phyloP scores from a whole-genome alignment of 2,329 filamentous ascomycete genomes.

The Alternaria conjuncta region DNA sequence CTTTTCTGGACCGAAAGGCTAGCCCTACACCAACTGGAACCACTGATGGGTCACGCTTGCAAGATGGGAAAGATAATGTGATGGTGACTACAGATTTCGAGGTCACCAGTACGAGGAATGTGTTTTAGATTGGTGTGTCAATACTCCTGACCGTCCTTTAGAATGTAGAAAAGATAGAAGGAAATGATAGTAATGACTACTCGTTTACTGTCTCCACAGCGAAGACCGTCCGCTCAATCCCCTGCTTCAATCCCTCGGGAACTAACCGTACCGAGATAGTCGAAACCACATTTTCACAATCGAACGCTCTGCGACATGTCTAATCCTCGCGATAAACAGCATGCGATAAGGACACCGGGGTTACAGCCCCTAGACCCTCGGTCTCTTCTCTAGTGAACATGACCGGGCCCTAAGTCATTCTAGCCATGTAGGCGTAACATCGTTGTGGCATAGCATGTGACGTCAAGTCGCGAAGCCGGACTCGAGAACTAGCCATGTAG shows the following conservation, averaged over 20 bases:
- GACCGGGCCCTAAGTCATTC: background rate
- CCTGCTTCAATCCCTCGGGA: background rate
- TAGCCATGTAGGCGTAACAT: background rate
- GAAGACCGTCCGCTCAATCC: background rate
- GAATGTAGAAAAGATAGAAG: background rate
- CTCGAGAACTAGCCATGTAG: background rate
- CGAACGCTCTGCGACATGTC: background rate
- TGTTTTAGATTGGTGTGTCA: background rate
- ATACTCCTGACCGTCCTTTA: background rate
- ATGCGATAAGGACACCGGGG: background rate
- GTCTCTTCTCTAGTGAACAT: background rate
- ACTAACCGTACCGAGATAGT: background rate
- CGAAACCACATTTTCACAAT: background rate
- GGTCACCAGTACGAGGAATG: conserved; percentile 17
- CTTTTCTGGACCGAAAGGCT: conserved; percentile 19
- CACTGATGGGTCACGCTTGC: conserved; percentile 3
- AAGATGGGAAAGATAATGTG: conserved; percentile 22
- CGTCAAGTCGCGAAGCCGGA: background rate
- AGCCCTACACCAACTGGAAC: conserved; percentile 12
- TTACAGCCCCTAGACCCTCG: background rate
- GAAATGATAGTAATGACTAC: background rate
- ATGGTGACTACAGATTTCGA: conserved; percentile 17
- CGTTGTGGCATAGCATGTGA: background rate
- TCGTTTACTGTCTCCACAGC: background rate
- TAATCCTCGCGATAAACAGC: background rate